Base-by-base conservation (phyloP, 1,139 yeast genomes). In the Suhomyces choctaworum region DNA sequence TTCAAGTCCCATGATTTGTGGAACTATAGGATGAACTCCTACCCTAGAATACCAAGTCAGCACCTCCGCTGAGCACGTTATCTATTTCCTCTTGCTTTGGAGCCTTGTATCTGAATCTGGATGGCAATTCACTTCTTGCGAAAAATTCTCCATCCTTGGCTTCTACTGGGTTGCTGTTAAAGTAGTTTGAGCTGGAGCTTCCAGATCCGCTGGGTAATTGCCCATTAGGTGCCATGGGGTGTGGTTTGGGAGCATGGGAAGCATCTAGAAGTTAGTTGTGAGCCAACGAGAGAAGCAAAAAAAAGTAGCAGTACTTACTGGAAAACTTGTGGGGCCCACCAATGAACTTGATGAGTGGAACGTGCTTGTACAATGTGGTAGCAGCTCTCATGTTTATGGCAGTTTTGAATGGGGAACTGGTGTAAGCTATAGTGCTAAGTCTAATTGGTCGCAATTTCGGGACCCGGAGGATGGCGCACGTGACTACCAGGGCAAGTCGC, bases 51-150 rank as follows among this genome's bases (percentile, higher is more conserved):
- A 70, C 64, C 35, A 66, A 46, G 17, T 68, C 80, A 27, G 95
- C 94, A 45, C 96, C 95, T 31, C 96, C 96, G 36, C 74, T 71
- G 51, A 77, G 72, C 51, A 88, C 77, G 45, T 78, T 73, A 7
- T 83, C 95, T 32, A 82, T 77, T 59, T 88, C 96, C n/a, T 53
- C 46, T 16, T 77, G 85, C 39, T 76, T 78, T 20, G 86, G 70
- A 4, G 70, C 64, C 34, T 68, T 66, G 61, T 81, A 84, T 62
- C 80, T 80, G 66, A 84, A 86, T 57, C 90, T 76, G 40, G 62
- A 46, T 1, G 96, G 87, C 43, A 88, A 73, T 42, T 81, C 76
- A 35, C 77, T 64, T 54, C 92, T 73, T 25, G 89, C 70, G 39
- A 67, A 67, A 46, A 66, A 70, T 56, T 70, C 78, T 31, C 78